A percentile compares a stretch with the other conserved stretches of the same genome.
These are phyloP conservation scores for Lepidium sativum DNA, from an alignment of 345 rosid genomes.

Conservation along the genomic window DNA sequence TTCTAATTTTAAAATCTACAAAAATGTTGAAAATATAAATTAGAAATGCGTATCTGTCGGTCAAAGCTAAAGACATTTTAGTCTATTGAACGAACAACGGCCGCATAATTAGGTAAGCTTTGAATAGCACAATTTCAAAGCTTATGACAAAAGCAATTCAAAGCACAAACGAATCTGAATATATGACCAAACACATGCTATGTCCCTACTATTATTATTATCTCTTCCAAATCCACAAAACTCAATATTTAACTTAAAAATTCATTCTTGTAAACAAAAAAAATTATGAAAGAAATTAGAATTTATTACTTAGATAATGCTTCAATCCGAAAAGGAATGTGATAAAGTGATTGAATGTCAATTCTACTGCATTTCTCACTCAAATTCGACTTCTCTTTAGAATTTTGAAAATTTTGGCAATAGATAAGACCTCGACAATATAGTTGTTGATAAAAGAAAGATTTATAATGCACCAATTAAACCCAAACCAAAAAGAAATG, in stretches of 20 bases:
- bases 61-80: constrained; percentile 1
- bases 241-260: not conserved
- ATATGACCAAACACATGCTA: constrained; percentile 12
- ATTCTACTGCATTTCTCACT: too few species aligned
- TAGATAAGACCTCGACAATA: too few species aligned
- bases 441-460: too few species aligned
- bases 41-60: not conserved
- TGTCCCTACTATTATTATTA: constrained; percentile 2
- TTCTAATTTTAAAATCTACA: too few species aligned
- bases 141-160: not conserved
- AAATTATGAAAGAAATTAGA: not conserved
- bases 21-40: not conserved
- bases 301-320: not conserved
- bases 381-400: too few species aligned
- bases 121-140: constrained; percentile 11
- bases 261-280: not conserved
- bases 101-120: constrained; percentile 14
- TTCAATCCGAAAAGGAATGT: too few species aligned
- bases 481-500: constrained; percentile 2
- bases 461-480: not conserved
- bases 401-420: too few species aligned
- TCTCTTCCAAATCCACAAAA: not conserved
- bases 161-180: not conserved
- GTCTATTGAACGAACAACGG: constrained; percentile 14
- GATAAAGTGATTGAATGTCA: too few species aligned